These are phyloP conservation scores for Lophiotrema nucula DNA, from an alignment of 495 filamentous ascomycete species.

Conservation along the genomic window DNA sequence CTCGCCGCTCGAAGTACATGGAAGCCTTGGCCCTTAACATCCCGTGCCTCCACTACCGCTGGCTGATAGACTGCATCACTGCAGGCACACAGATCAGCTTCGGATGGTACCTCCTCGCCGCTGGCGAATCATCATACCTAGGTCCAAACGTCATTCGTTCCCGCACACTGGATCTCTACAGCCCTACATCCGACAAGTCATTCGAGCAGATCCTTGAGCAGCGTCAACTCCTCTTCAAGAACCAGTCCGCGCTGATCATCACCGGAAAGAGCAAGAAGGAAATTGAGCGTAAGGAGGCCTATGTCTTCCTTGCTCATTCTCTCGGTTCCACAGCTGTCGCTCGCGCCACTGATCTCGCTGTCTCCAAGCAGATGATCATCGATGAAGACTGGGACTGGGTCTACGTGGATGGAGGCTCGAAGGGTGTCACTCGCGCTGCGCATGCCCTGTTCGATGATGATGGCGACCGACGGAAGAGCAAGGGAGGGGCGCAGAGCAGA, in stretches of 20 bases:
- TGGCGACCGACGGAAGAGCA: background rate
- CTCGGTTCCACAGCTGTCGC: conserved; percentile 68
- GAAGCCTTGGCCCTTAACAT: conserved; percentile 89
- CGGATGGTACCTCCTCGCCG: conserved; percentile 78
- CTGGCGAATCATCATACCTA: conserved; percentile 76
- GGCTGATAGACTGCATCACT: conserved; percentile 72
- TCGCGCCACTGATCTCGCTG: conserved; percentile 61
- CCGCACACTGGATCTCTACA: conserved; percentile 59
- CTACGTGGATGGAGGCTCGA: conserved; percentile 66
- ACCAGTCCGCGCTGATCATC: conserved; percentile 71
- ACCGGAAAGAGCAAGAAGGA: conserved; percentile 61
- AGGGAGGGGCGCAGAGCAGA: conserved; percentile 34
- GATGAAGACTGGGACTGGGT: conserved; percentile 70
- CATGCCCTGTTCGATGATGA: conserved; percentile 44
- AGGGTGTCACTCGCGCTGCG: conserved; percentile 39
- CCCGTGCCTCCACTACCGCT: conserved; percentile 76
- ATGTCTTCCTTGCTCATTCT: conserved; percentile 73
- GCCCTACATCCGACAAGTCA: conserved; percentile 50
- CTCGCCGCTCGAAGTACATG: conserved; percentile 88
- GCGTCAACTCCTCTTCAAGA: conserved; percentile 62
- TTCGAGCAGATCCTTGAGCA: conserved; percentile 56
- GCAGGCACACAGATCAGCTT: conserved; percentile 65
- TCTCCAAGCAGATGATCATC: conserved; percentile 56
- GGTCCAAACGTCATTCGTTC: conserved; percentile 71
- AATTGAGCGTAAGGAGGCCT: conserved; percentile 59